Base-by-base conservation (phyloP, 805 yeast genomes). In the Suhomyces sp. region DNA sequence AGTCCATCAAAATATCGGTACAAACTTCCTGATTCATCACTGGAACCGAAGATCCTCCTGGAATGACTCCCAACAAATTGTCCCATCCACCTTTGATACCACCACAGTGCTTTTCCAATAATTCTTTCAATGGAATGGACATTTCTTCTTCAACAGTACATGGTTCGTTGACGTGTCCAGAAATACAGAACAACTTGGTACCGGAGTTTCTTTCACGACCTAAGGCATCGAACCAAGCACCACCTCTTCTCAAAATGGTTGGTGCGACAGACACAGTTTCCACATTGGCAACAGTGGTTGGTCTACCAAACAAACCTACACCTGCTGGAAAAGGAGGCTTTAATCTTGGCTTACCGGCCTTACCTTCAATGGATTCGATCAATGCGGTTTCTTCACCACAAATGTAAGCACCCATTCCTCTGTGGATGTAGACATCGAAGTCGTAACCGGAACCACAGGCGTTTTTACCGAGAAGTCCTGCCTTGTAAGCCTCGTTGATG, bases 321-420 rank as follows among this genome's bases (percentile, higher is more conserved):
- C 96, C 96, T 33, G 96, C 96, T 33, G 96, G 96, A 82, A 89
- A 89, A 57, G 96, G 96, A 35, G 96, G 96, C 83, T 89, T 89
- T 69, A 89, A 80, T 73, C 96, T 84, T 60, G 96, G 96, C 73
- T 89, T 89, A 59, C 96, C 96, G 52, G 94, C 96, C 72, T 89
- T 89, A 62, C 96, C 96, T 75, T 89, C 96, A 50, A 89, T 76
- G 3, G 92, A 85, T 75, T 89, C 96, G 65, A 89, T 88, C 67
- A 89, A 75, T 4, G 96, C 91, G 43, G 96, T 89, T 73, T 89
- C 96, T 73, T 89, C 96, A 63, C 96, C 96, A 73, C 96, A 89
- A 48, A 89, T 81, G 71, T 89, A 89, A 9, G 96, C 96, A 57
- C 96, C 96, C 90, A 87, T 87, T 60, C 96, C 96, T 66, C 96